A percentile compares a stretch with the other conserved stretches of the same genome.
phyloP scores from a whole-genome alignment of 1,284 basidiomycete genomes.

The Ustilago loliicola region DNA sequence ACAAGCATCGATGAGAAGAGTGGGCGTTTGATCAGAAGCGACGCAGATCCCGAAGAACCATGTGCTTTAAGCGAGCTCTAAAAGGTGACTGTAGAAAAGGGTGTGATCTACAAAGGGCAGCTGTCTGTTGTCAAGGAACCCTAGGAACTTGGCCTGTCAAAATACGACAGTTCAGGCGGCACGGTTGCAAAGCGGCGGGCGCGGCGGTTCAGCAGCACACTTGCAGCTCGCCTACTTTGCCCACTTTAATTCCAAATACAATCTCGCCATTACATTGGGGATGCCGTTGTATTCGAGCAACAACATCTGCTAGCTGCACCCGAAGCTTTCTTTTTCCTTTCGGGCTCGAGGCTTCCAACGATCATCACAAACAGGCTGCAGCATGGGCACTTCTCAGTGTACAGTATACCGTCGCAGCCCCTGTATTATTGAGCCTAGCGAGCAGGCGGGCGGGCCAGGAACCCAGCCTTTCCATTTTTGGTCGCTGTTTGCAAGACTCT shows the following conservation, averaged over 20 bases:
- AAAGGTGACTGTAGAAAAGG: conserved; percentile 4
- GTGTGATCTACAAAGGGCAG: conserved; percentile 17
- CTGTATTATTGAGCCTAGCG: too few species aligned
- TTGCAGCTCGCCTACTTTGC: conserved; percentile 1
- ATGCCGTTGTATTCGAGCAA: conserved; percentile 2
- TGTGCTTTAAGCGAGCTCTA: conserved; percentile 10
- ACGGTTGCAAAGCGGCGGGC: conserved; percentile 12
- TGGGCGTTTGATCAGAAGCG: not conserved
- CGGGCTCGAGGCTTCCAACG: not conserved
- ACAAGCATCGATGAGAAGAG: not conserved
- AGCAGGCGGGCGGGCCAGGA: not conserved
- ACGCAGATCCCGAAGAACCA: conserved; percentile 10
- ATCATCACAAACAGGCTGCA: not conserved
- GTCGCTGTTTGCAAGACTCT: conserved; percentile 3
- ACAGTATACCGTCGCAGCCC: not conserved
- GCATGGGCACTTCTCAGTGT: too few species aligned
- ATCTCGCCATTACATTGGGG: not conserved
- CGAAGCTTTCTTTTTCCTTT: conserved; percentile 23
- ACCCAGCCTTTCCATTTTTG: conserved; percentile 3
- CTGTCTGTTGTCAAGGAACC: not conserved
- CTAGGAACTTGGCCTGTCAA: not conserved
- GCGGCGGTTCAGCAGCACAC: conserved; percentile 11
- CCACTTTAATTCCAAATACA: not conserved
- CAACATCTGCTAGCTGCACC: conserved; percentile 18
- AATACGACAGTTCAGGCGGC: conserved; percentile 7